A percentile compares a stretch with the other conserved stretches of the same genome.
Evolutionary conservation across 305 asterid species (phyloP).

Genomic region (Fraxinus floribunda): DNA sequence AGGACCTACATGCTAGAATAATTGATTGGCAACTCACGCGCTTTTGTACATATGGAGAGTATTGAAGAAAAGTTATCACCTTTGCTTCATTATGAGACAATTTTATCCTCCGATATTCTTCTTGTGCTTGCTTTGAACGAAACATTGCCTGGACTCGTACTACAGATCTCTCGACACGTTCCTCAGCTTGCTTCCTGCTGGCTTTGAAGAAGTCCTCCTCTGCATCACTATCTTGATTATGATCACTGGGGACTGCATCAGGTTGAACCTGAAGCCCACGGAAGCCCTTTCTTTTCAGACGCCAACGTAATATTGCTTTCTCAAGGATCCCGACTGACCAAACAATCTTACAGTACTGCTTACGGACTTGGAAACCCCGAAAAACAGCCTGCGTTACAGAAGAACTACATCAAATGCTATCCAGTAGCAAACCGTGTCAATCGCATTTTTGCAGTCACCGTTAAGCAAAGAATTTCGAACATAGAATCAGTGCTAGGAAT

Average conservation of each 20-base stretch:
- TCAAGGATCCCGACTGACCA: slow-evolving; percentile 97
- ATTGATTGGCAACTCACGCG: neutral
- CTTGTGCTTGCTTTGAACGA: slow-evolving; percentile 90
- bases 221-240: slow-evolving; percentile 45
- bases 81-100: slow-evolving; percentile 54
- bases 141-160: slow-evolving; percentile 92
- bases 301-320: slow-evolving; percentile 92
- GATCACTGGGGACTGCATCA: slow-evolving; percentile 29
- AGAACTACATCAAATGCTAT: slow-evolving; percentile 6
- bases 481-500: neutral
- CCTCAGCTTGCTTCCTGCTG: slow-evolving; percentile 95
- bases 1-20: neutral
- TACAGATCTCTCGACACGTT: slow-evolving; percentile 94
- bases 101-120: slow-evolving; percentile 90
- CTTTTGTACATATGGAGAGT: neutral
- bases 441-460: neutral
- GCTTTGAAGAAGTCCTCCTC: slow-evolving; percentile 91
- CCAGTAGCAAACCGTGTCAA: neutral
- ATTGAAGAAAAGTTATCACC: slow-evolving; percentile 33
- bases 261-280: slow-evolving; percentile 78
- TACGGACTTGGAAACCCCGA: slow-evolving; percentile 81
- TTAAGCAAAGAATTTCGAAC: neutral
- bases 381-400: slow-evolving; percentile 55
- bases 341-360: slow-evolving; percentile 66
- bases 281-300: slow-evolving; percentile 84